Conservation (phyloP, 495 filamentous ascomycete genomes). For the Antarctomyces pellizariae region DNA sequence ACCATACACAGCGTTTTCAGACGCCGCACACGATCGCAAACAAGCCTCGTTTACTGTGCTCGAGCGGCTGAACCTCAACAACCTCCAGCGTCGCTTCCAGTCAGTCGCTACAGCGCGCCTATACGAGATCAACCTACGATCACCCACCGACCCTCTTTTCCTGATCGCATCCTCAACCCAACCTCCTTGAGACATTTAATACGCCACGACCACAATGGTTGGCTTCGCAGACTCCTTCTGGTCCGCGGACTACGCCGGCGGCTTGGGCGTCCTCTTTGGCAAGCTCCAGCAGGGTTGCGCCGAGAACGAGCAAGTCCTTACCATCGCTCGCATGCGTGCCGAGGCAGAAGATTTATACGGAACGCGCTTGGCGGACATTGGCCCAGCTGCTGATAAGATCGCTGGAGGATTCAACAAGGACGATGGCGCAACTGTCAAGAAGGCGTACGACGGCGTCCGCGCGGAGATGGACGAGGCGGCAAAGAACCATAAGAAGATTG, state of each 20-base stretch:
- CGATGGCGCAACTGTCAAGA: conserved; percentile 86
- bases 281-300: conserved; percentile 92
- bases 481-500: conserved; percentile 81
- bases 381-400: conserved; percentile 58
- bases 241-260: conserved; percentile 46
- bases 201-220: conserved; percentile 31
- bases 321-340: conserved; percentile 79
- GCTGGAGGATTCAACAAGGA: conserved; percentile 73
- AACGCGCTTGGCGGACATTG: conserved; percentile 56
- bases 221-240: conserved; percentile 88
- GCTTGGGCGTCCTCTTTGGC: conserved; percentile 82
- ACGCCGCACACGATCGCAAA: too few species aligned
- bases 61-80: too few species aligned
- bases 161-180: conserved; percentile 2
- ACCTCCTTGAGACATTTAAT: background rate
- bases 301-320: conserved; percentile 85
- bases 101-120: too few species aligned
- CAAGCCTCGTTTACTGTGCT: too few species aligned
- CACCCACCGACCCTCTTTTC: conserved; percentile 1
- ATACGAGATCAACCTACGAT: conserved; percentile 2
- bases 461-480: conserved; percentile 85
- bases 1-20: too few species aligned
- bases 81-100: too few species aligned
- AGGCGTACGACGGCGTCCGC: conserved; percentile 91
- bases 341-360: conserved; percentile 89